Base-by-base conservation (phyloP, 306 rosid species). In the Casuarina equisetifolia region DNA sequence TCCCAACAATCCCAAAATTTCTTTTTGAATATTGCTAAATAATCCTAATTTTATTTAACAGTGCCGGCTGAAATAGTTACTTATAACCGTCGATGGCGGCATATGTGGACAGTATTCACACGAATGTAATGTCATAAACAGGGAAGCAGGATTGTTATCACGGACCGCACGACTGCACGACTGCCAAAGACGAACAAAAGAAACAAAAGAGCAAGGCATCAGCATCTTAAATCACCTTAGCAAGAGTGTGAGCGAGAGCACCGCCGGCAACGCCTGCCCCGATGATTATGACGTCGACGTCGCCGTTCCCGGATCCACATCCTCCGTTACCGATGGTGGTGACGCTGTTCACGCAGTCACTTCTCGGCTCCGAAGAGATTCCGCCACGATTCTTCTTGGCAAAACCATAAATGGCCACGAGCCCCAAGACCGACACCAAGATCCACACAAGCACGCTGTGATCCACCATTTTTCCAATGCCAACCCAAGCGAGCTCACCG, bases 231-330 rank as follows among this genome's bases (percentile, higher is more conserved):
- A 69, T 43, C 72, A 94, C 98, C 96, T 90, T 90, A 79, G 89
- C 97, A 62, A 94, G 97, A 83, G 98, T 94, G 86, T 89, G 90
- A 69, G 98, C 97, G 38, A 94, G 93, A 80, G 97, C 98, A 13
- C 96, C 55, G 62, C 98, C 98, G 35, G 98, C 97, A 43, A 94
- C 98, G 13, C 98, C 98, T 8, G 98, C 98, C 50, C 98, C 98
- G 69, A 90, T 97, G 80, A 94, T 85, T 77, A 94, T 87, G 66
- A 94, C 83, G 80, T 94, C 97, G 38, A 64, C 83, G 61, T 83
- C 88, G 6, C 77, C 81, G 38, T 53, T 74, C 6, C 55, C 73
- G 73, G 97, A 90, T 88, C 86, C 83, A 73, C 93, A 88, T 82
- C 90, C 91, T 72, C 85, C 92, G 46, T 78, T 70, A 0, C 78